These are phyloP conservation scores for Globisporangium heterothallicum DNA, from an alignment of 352 stramenopile genomes.

Conservation along the genomic window DNA sequence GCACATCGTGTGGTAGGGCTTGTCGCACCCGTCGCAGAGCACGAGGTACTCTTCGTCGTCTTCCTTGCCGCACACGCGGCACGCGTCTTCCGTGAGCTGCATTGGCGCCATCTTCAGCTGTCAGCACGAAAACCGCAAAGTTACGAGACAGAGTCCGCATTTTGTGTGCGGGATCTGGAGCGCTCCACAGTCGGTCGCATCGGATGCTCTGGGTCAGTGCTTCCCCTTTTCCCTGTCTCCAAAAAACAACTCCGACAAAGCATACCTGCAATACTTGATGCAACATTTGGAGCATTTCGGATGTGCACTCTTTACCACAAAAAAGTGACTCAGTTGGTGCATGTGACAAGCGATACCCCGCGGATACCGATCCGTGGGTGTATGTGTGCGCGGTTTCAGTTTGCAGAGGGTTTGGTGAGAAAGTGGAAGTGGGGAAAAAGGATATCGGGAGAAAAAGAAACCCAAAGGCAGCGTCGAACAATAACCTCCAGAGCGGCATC, in stretches of 20 bases:
- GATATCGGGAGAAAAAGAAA: constrained; percentile 8
- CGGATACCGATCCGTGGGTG: neutral
- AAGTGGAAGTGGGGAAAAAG: constrained; percentile 5
- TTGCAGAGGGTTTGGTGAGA: constrained; percentile 3
- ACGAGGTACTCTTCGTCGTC: constrained; percentile 75
- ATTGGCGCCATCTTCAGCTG: constrained; percentile 9
- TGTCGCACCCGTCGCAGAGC: constrained; percentile 78
- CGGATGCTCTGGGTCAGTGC: neutral
- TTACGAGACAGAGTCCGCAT: neutral
- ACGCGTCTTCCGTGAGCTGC: constrained; percentile 58
- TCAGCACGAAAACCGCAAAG: neutral
- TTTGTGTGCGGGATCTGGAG: neutral
- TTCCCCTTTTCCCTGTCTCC: neutral
- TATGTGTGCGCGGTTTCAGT: neutral
- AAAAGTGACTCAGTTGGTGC: no score
- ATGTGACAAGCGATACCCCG: neutral
- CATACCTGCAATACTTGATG: no score
- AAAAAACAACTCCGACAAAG: no score
- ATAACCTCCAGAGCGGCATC: no score
- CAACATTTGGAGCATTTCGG: no score
- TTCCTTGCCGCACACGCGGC: constrained; percentile 72
- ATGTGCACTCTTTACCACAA: no score
- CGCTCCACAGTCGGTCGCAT: neutral
- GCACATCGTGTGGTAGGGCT: constrained; percentile 69
- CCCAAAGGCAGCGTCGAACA: constrained; percentile 1